Conservation (phyloP, 306 rosid species). For the Medicago lupulina region DNA sequence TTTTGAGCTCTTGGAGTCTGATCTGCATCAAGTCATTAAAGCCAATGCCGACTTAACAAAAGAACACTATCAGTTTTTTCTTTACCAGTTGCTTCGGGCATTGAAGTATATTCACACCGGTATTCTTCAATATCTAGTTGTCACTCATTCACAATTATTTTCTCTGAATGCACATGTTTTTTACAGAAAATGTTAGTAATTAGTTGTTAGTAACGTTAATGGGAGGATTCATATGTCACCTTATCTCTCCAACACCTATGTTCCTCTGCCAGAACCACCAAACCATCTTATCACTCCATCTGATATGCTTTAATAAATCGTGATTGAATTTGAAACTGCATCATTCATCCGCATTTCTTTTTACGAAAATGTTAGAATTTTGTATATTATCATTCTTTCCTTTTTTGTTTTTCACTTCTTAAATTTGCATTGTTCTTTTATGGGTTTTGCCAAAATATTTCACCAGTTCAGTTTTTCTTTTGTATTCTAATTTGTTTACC, state of each 20-base stretch:
- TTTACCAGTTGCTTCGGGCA: conserved; percentile 95
- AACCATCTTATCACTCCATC: neutral
- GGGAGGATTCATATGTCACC: neutral
- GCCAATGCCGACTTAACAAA: conserved; percentile 87
- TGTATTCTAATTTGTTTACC: conserved; percentile 21
- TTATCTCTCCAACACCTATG: neutral
- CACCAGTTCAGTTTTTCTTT: conserved; percentile 3
- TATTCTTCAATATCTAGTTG: conserved; percentile 41
- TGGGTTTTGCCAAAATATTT: conserved; percentile 10
- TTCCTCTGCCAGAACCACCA: neutral
- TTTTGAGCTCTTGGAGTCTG: conserved; percentile 96
- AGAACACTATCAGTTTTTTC: conserved; percentile 94
- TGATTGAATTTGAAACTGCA: conserved; percentile 16
- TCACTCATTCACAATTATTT: conserved; percentile 19
- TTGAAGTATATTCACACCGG: conserved; percentile 93
- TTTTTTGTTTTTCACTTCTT: neutral
- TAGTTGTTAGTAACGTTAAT: neutral
- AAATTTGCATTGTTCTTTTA: neutral
- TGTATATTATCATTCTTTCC: neutral
- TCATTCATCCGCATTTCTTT: conserved; percentile 29
- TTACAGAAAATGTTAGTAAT: neutral
- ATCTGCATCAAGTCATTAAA: conserved; percentile 97
- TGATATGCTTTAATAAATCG: neutral
- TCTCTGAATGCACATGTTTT: conserved; percentile 11
- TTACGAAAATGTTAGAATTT: conserved; percentile 13